A percentile compares a stretch with the other conserved stretches of the same genome.
These are phyloP conservation scores for Cadophora gregata DNA, from an alignment of 2,329 filamentous ascomycete genomes.

Conservation along the genomic window DNA sequence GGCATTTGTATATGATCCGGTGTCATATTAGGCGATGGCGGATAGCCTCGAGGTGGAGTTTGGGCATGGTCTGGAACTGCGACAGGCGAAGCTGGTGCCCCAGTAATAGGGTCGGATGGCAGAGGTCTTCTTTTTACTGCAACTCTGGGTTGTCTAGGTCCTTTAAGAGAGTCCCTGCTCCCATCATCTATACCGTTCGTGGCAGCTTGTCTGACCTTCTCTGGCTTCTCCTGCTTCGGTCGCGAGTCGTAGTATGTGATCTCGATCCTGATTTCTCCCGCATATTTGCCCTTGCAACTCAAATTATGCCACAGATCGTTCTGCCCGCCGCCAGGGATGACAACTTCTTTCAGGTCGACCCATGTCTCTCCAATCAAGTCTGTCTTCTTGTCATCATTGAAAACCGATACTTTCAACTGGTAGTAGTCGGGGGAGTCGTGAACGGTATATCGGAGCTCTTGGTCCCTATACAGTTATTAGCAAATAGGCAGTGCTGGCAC, in stretches of 20 bases:
- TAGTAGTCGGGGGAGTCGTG: constrained; percentile 97
- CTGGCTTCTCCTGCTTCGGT: constrained; percentile 77
- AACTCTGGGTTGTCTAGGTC: constrained; percentile 57
- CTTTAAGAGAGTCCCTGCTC: constrained; percentile 45
- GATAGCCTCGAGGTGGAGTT: constrained; percentile 46
- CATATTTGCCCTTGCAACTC: constrained; percentile 90
- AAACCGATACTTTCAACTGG: constrained; percentile 92
- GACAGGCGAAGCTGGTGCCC: constrained; percentile 48
- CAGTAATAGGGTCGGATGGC: constrained; percentile 74
- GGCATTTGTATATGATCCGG: constrained; percentile 45
- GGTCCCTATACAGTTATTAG: constrained; percentile 71
- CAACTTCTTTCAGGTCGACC: constrained; percentile 81
- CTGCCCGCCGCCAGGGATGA: constrained; percentile 88
- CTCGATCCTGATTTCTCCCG: constrained; percentile 92
- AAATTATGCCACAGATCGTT: constrained; percentile 91
- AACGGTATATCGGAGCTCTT: constrained; percentile 93
- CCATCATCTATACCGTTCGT: constrained; percentile 45
- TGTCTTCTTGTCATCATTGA: constrained; percentile 98
- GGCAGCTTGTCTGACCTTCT: constrained; percentile 52
- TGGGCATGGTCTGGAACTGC: constrained; percentile 52
- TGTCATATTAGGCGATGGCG: constrained; percentile 48
- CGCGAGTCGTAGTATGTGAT: constrained; percentile 94
- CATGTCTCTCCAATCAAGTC: constrained; percentile 95
- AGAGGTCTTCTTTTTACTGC: constrained; percentile 83
- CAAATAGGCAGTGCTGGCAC: neutral